Evolutionary conservation across 176 grass and related monocot genomes (phyloP).

Genomic region (Leersia perrieri): DNA sequence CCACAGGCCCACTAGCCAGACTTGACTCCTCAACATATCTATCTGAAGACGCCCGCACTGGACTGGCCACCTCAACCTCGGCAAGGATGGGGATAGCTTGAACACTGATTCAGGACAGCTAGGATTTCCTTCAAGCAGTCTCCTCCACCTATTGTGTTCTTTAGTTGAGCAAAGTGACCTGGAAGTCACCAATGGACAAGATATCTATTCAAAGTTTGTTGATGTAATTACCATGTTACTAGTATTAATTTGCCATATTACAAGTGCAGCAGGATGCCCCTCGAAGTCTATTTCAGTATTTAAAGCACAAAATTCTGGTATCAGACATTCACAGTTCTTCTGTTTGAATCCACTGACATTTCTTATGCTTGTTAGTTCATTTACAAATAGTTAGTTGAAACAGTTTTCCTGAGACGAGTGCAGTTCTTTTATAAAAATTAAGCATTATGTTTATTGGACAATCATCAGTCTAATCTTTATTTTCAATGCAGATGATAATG

Average conservation of each 20-base stretch:
- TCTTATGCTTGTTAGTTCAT: background rate
- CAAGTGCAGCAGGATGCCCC: slow-evolving; percentile 32
- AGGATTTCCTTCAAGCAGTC: slow-evolving; percentile 47
- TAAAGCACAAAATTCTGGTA: slow-evolving; percentile 78
- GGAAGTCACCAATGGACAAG: slow-evolving; percentile 27
- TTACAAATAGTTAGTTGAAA: background rate
- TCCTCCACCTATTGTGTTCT: slow-evolving; percentile 84
- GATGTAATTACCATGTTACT: slow-evolving; percentile 59
- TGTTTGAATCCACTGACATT: slow-evolving; percentile 10
- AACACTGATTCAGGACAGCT: slow-evolving; percentile 25
- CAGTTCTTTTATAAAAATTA: background rate
- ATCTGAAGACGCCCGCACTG: too few relatives aligned
- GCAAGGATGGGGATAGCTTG: background rate
- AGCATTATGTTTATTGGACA: slow-evolving; percentile 10
- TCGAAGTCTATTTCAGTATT: slow-evolving; percentile 49
- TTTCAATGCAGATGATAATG: slow-evolving; percentile 78
- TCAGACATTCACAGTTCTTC: background rate
- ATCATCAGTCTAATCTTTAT: slow-evolving; percentile 15
- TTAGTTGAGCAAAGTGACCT: slow-evolving; percentile 57
- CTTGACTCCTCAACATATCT: too few relatives aligned
- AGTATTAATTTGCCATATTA: slow-evolving; percentile 47
- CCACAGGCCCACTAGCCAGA: too few relatives aligned
- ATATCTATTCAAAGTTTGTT: slow-evolving; percentile 46
- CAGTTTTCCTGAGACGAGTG: background rate
- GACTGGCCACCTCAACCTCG: too few relatives aligned